Base-by-base conservation (phyloP, 805 yeast genomes). In the Priceomyces melissophilus region DNA sequence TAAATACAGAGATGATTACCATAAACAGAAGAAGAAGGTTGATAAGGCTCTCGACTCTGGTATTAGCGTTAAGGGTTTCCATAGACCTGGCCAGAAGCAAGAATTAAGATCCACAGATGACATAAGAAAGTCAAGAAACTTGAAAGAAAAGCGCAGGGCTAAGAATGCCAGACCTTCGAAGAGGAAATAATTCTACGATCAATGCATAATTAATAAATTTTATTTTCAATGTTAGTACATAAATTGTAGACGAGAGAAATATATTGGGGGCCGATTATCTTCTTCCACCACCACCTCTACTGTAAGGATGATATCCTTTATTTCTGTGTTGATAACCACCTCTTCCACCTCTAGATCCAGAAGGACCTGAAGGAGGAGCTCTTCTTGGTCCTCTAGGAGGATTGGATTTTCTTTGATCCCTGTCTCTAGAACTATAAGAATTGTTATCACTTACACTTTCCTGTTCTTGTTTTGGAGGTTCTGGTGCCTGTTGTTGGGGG, bases 1-100 rank as follows among this genome's bases (percentile, higher is more conserved):
- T 56, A 88, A 78, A 64, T 80, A 71, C 51, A 80, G 98, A 66
- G 96, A 90, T 57, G 90, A 93, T 63, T 93, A 78, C 65, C 75
- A 80, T 44, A 73, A 73, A 48, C 96, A 91, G 60, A 81, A 85
- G 78, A 81, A 81, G 69, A 83, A 85, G 66, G 91, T 87, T 37
- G 79, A 78, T 39, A 79, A 78, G 51, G 98, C 98, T 2, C 55
- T 82, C 43, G 95, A 82, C 8, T 69, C 79, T 37, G 97, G 97
- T 36, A 59, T 78, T 25, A 58, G 61, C 7, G 87, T 88, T 40
- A 87, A 83, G 67, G 95, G 93, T 8, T 71, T 59, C 50, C 76
- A 77, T 42, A 67, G 54, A 43, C 70, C 73, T 4, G 76, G 74
- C 23, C 71, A 63, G 41, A 58, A 58, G 39, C 71, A 60, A 47